These are phyloP conservation scores for Hortiboletus flavorubellus DNA, from an alignment of 768 basidiomycete species.

Conservation along the genomic window DNA sequence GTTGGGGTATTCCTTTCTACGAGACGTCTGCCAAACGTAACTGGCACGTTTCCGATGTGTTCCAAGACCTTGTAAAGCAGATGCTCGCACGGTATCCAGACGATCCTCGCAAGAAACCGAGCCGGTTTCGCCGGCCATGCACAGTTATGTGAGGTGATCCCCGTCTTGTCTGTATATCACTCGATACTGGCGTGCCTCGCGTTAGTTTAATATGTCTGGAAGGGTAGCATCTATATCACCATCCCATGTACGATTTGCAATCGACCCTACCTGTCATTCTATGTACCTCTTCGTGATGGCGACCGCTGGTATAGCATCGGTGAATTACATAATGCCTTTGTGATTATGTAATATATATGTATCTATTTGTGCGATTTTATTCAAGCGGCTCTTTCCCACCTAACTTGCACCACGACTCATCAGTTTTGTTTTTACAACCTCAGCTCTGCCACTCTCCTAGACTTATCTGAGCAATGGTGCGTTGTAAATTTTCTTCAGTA, in stretches of 20 bases:
- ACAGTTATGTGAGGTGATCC: constrained; percentile 35
- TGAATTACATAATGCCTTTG: constrained; percentile 4
- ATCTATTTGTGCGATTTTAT: constrained; percentile 14
- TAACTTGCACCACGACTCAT: constrained; percentile 23
- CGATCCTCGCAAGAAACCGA: constrained; percentile 34
- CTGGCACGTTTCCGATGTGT: constrained; percentile 77
- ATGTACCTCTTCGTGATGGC: too few relatives aligned
- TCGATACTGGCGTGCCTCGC: not conserved
- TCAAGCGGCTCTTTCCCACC: constrained; percentile 6
- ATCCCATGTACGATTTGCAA: too few relatives aligned
- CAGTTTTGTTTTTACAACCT: not conserved
- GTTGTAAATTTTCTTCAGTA: not conserved
- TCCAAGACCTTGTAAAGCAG: constrained; percentile 71
- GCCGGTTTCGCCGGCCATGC: constrained; percentile 30
- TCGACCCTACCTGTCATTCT: too few relatives aligned
- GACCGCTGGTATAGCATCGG: too few relatives aligned
- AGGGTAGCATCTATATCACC: too few relatives aligned
- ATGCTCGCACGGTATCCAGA: constrained; percentile 67
- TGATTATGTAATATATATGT: constrained; percentile 10
- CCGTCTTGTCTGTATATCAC: constrained; percentile 4
- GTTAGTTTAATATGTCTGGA: too few relatives aligned
- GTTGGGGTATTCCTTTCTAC: constrained; percentile 75
- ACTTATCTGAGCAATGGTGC: constrained; percentile 19
- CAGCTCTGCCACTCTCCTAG: not conserved
- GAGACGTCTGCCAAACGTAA: constrained; percentile 87